phyloP scores from a whole-genome alignment of 345 rosid species.

The Moringa oleifera region DNA sequence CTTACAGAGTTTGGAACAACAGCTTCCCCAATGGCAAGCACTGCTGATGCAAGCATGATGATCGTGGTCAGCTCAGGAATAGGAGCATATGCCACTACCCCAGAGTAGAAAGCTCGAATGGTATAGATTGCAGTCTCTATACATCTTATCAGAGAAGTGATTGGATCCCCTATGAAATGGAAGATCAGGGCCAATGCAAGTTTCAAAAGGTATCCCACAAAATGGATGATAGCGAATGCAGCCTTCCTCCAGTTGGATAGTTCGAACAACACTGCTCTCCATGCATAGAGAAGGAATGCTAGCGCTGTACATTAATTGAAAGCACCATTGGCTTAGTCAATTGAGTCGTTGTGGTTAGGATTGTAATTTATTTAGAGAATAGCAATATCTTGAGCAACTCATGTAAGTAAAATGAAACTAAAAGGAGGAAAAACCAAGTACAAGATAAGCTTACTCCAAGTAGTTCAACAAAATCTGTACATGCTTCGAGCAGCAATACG shows the following conservation, averaged over 20 bases:
- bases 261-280: constrained; percentile 86
- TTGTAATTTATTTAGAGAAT: not conserved
- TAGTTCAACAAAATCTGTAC: too few relatives aligned
- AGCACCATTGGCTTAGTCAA: not conserved
- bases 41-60: constrained; percentile 62
- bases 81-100: constrained; percentile 64
- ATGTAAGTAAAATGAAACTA: too few relatives aligned
- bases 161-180: constrained; percentile 74
- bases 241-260: constrained; percentile 66
- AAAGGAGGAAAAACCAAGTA: too few relatives aligned
- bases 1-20: constrained; percentile 52
- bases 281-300: constrained; percentile 66
- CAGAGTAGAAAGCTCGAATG: constrained; percentile 63
- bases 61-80: constrained; percentile 54
- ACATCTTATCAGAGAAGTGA: constrained; percentile 48
- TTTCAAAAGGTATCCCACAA: constrained; percentile 59
- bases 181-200: constrained; percentile 57
- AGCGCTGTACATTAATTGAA: constrained; percentile 44
- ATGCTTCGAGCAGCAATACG: too few relatives aligned
- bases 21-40: constrained; percentile 80
- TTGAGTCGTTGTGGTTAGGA: too few relatives aligned
- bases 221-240: constrained; percentile 30
- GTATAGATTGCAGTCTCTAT: constrained; percentile 51
- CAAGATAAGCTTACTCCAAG: too few relatives aligned
- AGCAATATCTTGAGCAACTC: too few relatives aligned